Percentiles rank a stretch among this genome's conserved stretches.
phyloP scores from a whole-genome alignment of 148 eudicot genomes.

The Rhododendron molle region DNA sequence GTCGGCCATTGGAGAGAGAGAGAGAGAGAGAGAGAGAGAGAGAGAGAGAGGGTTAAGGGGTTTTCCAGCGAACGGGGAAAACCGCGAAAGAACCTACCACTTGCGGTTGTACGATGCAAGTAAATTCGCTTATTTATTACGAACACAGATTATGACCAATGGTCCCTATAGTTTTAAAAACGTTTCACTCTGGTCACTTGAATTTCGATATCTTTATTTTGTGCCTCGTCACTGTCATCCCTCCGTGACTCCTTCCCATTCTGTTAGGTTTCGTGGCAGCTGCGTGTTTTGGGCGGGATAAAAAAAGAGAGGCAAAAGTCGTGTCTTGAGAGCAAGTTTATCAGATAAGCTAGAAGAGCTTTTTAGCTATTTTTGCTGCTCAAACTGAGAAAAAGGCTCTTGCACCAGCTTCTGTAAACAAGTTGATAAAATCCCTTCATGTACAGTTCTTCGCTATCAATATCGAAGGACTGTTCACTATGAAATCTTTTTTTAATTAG shows the following conservation, averaged over 20 bases:
- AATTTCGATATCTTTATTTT: neutral
- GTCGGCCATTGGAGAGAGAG: conserved; percentile 34
- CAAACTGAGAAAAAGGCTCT: too few species aligned
- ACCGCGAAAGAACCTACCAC: neutral
- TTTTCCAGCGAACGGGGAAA: neutral
- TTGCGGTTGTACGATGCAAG: neutral
- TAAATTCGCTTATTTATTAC: neutral
- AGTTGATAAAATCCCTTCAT: too few species aligned
- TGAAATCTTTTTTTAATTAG: too few species aligned
- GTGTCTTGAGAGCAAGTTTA: too few species aligned
- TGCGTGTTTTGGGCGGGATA: too few species aligned
- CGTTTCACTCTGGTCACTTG: neutral
- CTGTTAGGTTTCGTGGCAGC: neutral
- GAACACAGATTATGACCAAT: neutral
- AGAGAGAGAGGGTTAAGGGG: conserved; percentile 1
- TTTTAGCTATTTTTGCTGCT: too few species aligned
- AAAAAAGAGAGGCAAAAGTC: neutral
- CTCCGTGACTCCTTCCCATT: neutral
- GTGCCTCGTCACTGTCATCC: neutral
- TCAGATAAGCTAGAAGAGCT: too few species aligned
- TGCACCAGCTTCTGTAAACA: too few species aligned
- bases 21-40: neutral
- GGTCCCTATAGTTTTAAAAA: neutral
- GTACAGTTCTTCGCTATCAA: too few species aligned
- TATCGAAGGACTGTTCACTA: too few species aligned